Base-by-base conservation (phyloP, 331 rosid genomes). In the Rhamnella rubrinervis region DNA sequence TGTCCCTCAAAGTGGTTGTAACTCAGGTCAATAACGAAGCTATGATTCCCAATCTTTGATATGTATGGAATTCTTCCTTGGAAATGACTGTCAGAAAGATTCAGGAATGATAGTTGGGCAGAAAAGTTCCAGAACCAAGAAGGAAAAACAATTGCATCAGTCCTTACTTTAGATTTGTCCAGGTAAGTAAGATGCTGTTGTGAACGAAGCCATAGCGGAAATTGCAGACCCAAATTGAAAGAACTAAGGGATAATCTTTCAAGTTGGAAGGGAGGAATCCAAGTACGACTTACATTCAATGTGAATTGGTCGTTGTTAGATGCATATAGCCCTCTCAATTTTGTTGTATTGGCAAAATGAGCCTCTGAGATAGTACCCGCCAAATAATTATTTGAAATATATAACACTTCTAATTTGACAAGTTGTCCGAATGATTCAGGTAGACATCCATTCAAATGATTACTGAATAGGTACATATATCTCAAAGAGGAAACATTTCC, bases 341-440 rank as follows among this genome's bases (percentile, higher is more conserved):
- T 15, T 51, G 55, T 51, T 14, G 55, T 51, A 18, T 51, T 51
- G 5, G 55, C 55, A 51, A 51, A 51, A 18, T 51, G 55, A 51
- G 55, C 55, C 55, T 52, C 6, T 3, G 57, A 52, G 17, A 52
- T 20, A 17, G 17, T 52, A 5, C 57, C 57, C 17, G 18, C 20
- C 7, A 52, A 12, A 14, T 18, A 16, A 52, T 17, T 52, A 7
- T 52, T 16, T 14, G 17, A 2, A 52, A 52, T 52, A 4, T 52
- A 6, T 1, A 75, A 8, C 11, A 0, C 6, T 49, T 41, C 12
- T 5, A 75, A 61, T 53, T 31, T 50, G 8, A 6, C 20, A 19
- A 73, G 68, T 10, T 73, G 37, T 0, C 77, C 71, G 44, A 72
- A 40, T 18, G 38, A 23, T 55, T 72, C 65, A 11, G 46, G 65